Percentiles rank a stretch among this genome's conserved stretches.
Conservation (phyloP, 1,284 basidiomycete genomes). For the Thecaphora thlaspeos region DNA sequence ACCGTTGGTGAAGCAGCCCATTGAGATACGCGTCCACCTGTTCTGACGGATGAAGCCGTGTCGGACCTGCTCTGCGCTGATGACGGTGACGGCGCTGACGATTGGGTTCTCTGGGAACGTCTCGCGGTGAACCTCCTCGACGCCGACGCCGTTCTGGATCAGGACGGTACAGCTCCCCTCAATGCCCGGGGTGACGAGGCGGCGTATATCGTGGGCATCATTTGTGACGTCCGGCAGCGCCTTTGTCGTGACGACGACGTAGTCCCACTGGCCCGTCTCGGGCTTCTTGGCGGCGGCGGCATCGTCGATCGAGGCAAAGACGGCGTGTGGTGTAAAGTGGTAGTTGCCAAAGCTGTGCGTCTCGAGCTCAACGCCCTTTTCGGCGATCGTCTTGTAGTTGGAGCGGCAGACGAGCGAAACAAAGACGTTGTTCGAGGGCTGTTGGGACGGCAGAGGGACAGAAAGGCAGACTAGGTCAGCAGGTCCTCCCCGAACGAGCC, state of each 20-base stretch:
- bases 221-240: slow-evolving; percentile 59
- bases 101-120: slow-evolving; percentile 57
- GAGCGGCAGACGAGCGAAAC: slow-evolving; percentile 61
- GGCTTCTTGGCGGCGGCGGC: slow-evolving; percentile 5
- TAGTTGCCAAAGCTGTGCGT: slow-evolving; percentile 60
- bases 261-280: slow-evolving; percentile 55
- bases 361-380: slow-evolving; percentile 55
- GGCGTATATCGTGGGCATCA: slow-evolving; percentile 56
- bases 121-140: slow-evolving; percentile 59
- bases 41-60: slow-evolving; percentile 59
- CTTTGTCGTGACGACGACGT: slow-evolving; percentile 60
- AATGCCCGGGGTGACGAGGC: slow-evolving; percentile 41
- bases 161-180: slow-evolving; percentile 55
- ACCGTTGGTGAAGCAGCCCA: slow-evolving; percentile 58
- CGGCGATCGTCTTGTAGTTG: slow-evolving; percentile 59
- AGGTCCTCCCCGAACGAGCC: too few species aligned
- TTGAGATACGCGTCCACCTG: slow-evolving; percentile 60
- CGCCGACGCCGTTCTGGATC: slow-evolving; percentile 61
- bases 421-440: slow-evolving; percentile 33
- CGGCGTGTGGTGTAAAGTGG: slow-evolving; percentile 56
- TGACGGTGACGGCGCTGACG: slow-evolving; percentile 60
- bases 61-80: slow-evolving; percentile 58
- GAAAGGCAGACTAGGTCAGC: neutral
- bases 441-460: neutral
- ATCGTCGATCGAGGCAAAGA: slow-evolving; percentile 54